Evolutionary conservation across 2,329 filamentous ascomycete species (phyloP).

Genomic region (Didymella segeticola): DNA sequence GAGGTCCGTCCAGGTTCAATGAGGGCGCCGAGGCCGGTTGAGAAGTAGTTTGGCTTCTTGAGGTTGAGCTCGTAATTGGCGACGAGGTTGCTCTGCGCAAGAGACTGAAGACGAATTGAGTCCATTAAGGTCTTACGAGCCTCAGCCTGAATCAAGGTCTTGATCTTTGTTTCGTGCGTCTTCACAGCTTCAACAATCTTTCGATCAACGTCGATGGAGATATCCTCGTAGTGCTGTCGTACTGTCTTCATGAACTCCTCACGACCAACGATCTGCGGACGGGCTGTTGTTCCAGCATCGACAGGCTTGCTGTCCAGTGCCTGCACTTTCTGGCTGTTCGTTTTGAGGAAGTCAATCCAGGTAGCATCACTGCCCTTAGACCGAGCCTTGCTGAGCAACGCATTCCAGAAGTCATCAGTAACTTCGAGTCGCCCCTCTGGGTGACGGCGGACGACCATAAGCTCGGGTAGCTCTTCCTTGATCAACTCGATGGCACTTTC

Average conservation of each 20-base stretch:
- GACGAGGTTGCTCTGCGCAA: slow-evolving; percentile 41
- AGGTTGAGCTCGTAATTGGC: slow-evolving; percentile 43
- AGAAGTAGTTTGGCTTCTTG: slow-evolving; percentile 74
- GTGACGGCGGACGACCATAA: slow-evolving; percentile 63
- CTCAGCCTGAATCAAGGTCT: slow-evolving; percentile 25
- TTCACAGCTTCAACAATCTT: slow-evolving; percentile 31
- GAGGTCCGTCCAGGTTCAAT: slow-evolving; percentile 69
- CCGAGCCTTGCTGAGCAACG: slow-evolving; percentile 63
- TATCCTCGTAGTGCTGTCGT: slow-evolving; percentile 27
- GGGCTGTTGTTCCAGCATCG: slow-evolving; percentile 9
- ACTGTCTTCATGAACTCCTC: slow-evolving; percentile 57
- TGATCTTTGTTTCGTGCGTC: slow-evolving; percentile 25
- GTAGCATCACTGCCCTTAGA: slow-evolving; percentile 51
- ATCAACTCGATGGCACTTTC: slow-evolving; percentile 26
- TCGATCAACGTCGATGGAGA: slow-evolving; percentile 32
- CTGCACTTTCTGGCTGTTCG: slow-evolving; percentile 54
- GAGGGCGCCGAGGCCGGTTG: slow-evolving; percentile 67
- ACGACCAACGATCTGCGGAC: slow-evolving; percentile 49
- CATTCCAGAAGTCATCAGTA: slow-evolving; percentile 69
- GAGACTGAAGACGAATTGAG: slow-evolving; percentile 38
- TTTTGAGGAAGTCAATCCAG: slow-evolving; percentile 62
- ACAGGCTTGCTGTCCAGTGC: slow-evolving; percentile 29
- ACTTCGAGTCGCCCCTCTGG: slow-evolving; percentile 62
- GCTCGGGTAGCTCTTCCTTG: slow-evolving; percentile 57
- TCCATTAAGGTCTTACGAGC: slow-evolving; percentile 44